Conservation (phyloP, 2,329 filamentous ascomycete species). For the Stemphylium vesicarium region DNA sequence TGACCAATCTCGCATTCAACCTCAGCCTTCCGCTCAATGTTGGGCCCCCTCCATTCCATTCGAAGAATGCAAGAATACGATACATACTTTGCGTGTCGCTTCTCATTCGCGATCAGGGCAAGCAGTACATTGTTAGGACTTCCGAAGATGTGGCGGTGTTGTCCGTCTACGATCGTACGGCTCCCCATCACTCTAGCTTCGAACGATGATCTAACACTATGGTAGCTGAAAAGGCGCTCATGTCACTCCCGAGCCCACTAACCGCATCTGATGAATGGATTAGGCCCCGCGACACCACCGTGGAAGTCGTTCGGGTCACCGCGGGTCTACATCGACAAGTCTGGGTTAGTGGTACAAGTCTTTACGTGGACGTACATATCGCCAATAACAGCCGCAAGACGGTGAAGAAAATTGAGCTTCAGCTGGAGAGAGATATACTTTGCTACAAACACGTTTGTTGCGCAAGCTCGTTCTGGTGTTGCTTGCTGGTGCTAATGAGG, state of each 20-base stretch:
- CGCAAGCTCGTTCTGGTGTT: background rate
- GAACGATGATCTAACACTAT: constrained; percentile 10
- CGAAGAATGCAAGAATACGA: constrained; percentile 58
- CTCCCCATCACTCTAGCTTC: background rate
- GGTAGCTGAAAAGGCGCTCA: constrained; percentile 60
- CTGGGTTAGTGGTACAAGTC: constrained; percentile 63
- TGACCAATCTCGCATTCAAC: constrained; percentile 58
- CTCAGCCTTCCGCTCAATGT: constrained; percentile 61
- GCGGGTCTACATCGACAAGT: constrained; percentile 64
- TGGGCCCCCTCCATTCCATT: constrained; percentile 61
- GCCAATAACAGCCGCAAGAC: constrained; percentile 58
- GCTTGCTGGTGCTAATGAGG: constrained; percentile 25
- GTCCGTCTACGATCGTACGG: constrained; percentile 61
- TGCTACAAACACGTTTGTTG: constrained; percentile 57
- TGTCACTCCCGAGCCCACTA: constrained; percentile 60
- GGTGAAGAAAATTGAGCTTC: constrained; percentile 59
- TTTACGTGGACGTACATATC: constrained; percentile 62
- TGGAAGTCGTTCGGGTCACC: constrained; percentile 57
- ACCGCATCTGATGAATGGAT: constrained; percentile 57
- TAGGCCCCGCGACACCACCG: constrained; percentile 47
- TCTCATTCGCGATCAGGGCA: constrained; percentile 56
- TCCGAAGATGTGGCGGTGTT: constrained; percentile 59
- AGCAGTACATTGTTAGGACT: constrained; percentile 57
- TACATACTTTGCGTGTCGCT: constrained; percentile 58
- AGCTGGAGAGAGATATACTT: constrained; percentile 59